phyloP scores from a whole-genome alignment of 345 rosid species.

The Gossypium turneri region DNA sequence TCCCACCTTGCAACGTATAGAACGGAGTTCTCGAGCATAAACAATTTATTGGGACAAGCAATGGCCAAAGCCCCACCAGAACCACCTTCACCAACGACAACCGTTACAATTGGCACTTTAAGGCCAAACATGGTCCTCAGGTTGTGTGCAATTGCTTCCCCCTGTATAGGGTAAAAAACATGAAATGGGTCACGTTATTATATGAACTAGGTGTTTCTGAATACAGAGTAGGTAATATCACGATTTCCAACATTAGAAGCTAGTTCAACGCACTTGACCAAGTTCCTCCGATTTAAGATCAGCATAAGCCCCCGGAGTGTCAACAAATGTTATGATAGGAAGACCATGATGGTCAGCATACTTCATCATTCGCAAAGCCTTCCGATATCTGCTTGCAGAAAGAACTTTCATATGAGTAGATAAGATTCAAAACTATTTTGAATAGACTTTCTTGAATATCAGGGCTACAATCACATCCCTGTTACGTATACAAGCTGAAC shows the following conservation, averaged over 20 bases:
- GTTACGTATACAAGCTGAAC: not conserved
- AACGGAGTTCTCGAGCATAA: constrained; percentile 96
- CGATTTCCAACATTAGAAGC: not conserved
- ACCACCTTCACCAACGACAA: constrained; percentile 98
- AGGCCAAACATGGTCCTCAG: constrained; percentile 94
- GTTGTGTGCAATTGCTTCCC: constrained; percentile 97
- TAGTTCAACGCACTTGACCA: constrained; percentile 52
- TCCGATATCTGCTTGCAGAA: constrained; percentile 54
- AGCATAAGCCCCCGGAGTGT: constrained; percentile 82
- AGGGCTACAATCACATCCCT: not conserved
- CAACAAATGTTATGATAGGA: constrained; percentile 73
- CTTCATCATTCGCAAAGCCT: constrained; percentile 86
- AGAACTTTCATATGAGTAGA: constrained; percentile 1
- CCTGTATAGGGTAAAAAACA: constrained; percentile 36
- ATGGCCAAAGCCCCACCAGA: constrained; percentile 99
- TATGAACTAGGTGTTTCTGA: constrained; percentile 9
- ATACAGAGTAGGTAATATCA: constrained; percentile 3
- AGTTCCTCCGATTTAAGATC: constrained; percentile 77
- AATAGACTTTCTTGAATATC: not conserved
- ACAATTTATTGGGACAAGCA: constrained; percentile 84
- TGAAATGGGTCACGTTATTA: not conserved
- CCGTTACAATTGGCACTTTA: constrained; percentile 86
- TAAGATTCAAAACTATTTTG: not conserved
- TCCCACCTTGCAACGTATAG: constrained; percentile 93
- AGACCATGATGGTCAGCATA: constrained; percentile 82